A percentile compares a stretch with the other conserved stretches of the same genome.
Evolutionary conservation across 495 filamentous ascomycete species (phyloP).

Genomic region (Penicillium maclennaniae): DNA sequence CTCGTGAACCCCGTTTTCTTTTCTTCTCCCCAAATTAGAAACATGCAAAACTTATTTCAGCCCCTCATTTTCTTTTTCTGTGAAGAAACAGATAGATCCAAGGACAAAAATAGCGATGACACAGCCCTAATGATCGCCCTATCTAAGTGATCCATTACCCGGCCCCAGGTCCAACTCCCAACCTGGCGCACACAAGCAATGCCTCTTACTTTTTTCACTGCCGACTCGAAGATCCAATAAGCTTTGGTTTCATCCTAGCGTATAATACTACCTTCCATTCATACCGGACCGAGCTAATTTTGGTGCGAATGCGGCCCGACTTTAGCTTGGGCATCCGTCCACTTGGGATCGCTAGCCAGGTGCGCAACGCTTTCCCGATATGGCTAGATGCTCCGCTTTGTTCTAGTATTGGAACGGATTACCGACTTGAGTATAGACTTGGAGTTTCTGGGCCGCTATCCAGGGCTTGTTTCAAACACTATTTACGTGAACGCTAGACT

Average conservation of each 20-base stretch:
- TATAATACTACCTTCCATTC: conserved; percentile 2
- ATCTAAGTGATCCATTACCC: background rate
- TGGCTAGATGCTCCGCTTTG: too few species aligned
- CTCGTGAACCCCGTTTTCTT: background rate
- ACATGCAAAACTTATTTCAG: background rate
- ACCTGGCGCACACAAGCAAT: background rate
- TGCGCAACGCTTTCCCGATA: background rate
- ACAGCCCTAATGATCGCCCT: background rate
- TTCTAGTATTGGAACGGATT: too few species aligned
- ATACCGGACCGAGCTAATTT: background rate
- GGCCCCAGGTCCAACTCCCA: background rate
- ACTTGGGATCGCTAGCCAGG: background rate
- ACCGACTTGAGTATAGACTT: too few species aligned
- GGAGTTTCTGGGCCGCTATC: too few species aligned
- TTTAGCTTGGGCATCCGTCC: too few species aligned
- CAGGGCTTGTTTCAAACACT: too few species aligned
- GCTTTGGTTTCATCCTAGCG: too few species aligned
- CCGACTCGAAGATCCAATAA: background rate
- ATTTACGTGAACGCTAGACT: too few species aligned
- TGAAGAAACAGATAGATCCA: background rate
- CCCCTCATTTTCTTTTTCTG: background rate
- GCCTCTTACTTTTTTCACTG: background rate
- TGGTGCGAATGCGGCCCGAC: background rate
- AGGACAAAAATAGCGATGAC: background rate
- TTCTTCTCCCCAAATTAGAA: too few species aligned